Conservation (phyloP, 1,284 basidiomycete genomes). For the Coniophora puteana region DNA sequence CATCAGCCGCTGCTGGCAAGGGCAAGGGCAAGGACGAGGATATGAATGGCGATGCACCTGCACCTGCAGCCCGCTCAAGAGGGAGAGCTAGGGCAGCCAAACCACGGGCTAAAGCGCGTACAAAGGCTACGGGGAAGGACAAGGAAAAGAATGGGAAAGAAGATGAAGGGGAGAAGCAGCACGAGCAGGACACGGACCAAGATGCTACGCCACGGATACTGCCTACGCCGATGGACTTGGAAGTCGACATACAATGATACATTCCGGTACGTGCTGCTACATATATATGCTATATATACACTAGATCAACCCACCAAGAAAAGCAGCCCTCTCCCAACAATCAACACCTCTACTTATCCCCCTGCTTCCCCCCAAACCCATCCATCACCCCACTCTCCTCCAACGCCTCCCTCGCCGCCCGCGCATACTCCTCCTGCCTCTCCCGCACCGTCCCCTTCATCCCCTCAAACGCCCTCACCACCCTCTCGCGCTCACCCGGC, state of each 20-base stretch:
- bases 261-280: no score
- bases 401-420: constrained; percentile 32
- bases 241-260: constrained; percentile 25
- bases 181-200: constrained; percentile 24
- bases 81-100: constrained; percentile 17
- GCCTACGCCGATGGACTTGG: constrained; percentile 28
- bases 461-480: constrained; percentile 38
- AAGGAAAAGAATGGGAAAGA: constrained; percentile 30
- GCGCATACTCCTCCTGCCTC: constrained; percentile 31
- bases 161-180: constrained; percentile 30
- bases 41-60: constrained; percentile 19
- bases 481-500: constrained; percentile 25
- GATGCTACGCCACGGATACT: constrained; percentile 22
- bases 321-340: no score
- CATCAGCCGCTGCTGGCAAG: constrained; percentile 9
- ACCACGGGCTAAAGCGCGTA: constrained; percentile 24
- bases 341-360: no score
- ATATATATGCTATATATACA: no score
- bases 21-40: constrained; percentile 24
- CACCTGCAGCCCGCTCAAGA: constrained; percentile 11
- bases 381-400: constrained; percentile 10
- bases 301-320: no score
- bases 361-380: background rate
- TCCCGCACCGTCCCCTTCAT: constrained; percentile 28
- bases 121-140: constrained; percentile 27